These are phyloP conservation scores for Tuctoria greenei DNA, from an alignment of 176 grass and related monocot genomes.

Conservation along the genomic window DNA sequence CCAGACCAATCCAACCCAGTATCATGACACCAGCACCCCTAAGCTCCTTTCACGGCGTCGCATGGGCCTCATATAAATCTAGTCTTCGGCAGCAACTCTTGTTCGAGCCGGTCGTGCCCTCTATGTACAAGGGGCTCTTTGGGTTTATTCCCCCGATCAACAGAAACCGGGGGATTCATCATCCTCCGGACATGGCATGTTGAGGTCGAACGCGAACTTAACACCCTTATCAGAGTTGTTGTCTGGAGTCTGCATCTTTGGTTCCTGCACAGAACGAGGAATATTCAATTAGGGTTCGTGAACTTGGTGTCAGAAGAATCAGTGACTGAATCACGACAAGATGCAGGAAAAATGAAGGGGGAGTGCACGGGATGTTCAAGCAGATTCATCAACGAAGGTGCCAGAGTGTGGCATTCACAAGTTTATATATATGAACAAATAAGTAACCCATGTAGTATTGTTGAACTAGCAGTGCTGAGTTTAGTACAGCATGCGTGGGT, in stretches of 20 bases:
- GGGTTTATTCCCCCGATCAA: conserved; percentile 9
- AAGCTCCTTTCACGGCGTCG: background rate
- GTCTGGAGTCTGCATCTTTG: background rate
- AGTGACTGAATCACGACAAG: no score
- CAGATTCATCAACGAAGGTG: no score
- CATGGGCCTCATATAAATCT: no score
- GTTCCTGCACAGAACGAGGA: background rate
- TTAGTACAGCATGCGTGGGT: background rate
- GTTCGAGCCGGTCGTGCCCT: background rate
- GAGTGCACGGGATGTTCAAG: no score
- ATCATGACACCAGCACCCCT: background rate
- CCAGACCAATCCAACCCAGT: conserved; percentile 15
- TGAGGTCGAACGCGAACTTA: conserved; percentile 34
- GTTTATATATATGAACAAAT: no score
- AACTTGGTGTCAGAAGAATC: background rate
- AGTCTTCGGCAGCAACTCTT: no score
- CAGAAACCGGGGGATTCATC: background rate
- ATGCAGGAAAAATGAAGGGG: no score
- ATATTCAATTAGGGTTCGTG: background rate
- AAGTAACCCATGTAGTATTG: background rate
- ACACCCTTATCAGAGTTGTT: background rate
- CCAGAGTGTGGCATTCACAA: no score
- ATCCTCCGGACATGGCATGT: background rate
- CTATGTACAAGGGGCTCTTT: conserved; percentile 51
- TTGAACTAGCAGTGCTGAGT: background rate